Evolutionary conservation across 2,329 filamentous ascomycete species (phyloP).

Genomic region (Pestalotiopsis fici): DNA sequence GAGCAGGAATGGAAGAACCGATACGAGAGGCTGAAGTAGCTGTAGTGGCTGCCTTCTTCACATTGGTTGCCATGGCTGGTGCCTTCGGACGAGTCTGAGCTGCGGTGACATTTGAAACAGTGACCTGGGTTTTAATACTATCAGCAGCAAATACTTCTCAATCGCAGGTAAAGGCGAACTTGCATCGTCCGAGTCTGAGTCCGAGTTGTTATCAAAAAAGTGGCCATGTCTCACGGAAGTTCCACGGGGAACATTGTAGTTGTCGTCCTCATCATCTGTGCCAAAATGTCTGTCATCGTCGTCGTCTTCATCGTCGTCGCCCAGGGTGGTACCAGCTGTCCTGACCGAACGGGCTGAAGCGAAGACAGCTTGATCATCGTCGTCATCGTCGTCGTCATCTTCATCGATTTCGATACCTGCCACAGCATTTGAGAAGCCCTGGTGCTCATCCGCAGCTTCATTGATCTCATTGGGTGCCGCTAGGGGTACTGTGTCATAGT

Average conservation of each 20-base stretch:
- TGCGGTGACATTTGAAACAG: background rate
- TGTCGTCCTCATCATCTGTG: slow-evolving; percentile 5
- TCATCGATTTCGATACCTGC: background rate
- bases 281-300: background rate
- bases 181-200: background rate
- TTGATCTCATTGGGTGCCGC: slow-evolving; percentile 18
- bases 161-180: background rate
- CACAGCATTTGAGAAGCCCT: background rate
- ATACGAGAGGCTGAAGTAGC: no score
- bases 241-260: background rate
- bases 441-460: slow-evolving; percentile 7
- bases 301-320: slow-evolving; percentile 8
- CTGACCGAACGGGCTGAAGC: slow-evolving; percentile 7
- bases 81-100: background rate
- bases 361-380: background rate
- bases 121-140: background rate
- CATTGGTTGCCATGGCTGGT: background rate
- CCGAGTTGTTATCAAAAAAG: background rate
- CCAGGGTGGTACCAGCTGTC: background rate
- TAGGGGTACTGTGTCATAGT: slow-evolving; percentile 22
- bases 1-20: no score
- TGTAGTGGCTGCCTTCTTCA: background rate
- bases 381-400: slow-evolving; percentile 1
- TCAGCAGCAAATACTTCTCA: background rate
- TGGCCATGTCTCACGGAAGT: background rate